Evolutionary conservation across 495 filamentous ascomycete genomes (phyloP).

Genomic region (Trichoderma gamsii): DNA sequence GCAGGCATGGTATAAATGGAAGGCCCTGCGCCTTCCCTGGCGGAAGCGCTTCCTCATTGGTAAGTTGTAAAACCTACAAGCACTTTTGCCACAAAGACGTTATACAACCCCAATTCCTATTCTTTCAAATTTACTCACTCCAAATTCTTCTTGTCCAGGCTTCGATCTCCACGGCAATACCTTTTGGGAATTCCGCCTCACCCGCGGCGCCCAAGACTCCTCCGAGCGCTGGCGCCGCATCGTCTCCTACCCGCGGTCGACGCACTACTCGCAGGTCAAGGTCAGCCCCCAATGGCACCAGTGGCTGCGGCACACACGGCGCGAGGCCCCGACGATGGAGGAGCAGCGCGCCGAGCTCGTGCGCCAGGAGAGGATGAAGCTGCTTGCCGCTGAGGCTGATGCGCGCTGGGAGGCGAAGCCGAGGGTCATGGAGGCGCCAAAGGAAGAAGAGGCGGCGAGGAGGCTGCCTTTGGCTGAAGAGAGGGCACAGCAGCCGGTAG

Average conservation of each 20-base stretch:
- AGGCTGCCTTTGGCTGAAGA: slow-evolving; percentile 1
- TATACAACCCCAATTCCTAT: too few species aligned
- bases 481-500: not conserved
- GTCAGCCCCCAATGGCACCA: slow-evolving; percentile 82
- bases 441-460: slow-evolving; percentile 18
- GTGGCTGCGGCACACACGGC: slow-evolving; percentile 84
- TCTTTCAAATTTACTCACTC: too few species aligned
- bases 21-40: slow-evolving; percentile 78
- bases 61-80: slow-evolving; percentile 31
- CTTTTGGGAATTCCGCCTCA: slow-evolving; percentile 79
- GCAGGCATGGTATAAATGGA: slow-evolving; percentile 76
- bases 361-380: slow-evolving; percentile 62
- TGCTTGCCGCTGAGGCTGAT: slow-evolving; percentile 72
- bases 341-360: slow-evolving; percentile 69
- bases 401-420: slow-evolving; percentile 79
- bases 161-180: slow-evolving; percentile 84
- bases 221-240: slow-evolving; percentile 54
- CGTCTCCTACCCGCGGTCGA: slow-evolving; percentile 56
- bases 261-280: slow-evolving; percentile 59
- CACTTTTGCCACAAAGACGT: too few species aligned
- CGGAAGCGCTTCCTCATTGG: slow-evolving; percentile 73
- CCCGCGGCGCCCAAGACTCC: slow-evolving; percentile 41
- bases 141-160: slow-evolving; percentile 43
- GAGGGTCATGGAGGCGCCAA: slow-evolving; percentile 27
- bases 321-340: slow-evolving; percentile 58